Base-by-base conservation (phyloP, 2,329 filamentous ascomycete genomes). In the Dactylellina drechsleri region DNA sequence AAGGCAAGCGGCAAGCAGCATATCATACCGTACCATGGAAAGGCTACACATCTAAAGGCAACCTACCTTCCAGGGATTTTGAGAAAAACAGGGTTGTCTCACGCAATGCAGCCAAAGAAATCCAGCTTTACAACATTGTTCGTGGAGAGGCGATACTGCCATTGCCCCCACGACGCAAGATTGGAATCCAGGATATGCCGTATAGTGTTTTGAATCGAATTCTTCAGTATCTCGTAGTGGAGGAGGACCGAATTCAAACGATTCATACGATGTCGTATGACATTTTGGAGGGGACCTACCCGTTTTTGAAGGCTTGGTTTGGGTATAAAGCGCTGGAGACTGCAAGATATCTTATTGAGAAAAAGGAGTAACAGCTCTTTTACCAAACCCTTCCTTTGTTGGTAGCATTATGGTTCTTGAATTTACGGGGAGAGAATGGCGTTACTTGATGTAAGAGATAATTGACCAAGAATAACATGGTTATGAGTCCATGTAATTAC, bases 261-360 rank as follows among this genome's bases (percentile, higher is more conserved):
- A 26, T 8, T 10, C 31, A 16, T 57, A 16, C 10, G n/a, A 40
- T 40, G 26, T 26, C 50, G 3, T 57, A n/a, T 57, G 15, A 16
- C 43, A 7, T 53, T 58, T 53, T 67, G 18, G 10, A 23, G 23
- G 54, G 26, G 10, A 41, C 41, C 1, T 67, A 67, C 52, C 1
- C 13, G 8, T 53, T 67, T 43, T 43, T 53, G 31, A 67, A 58
- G 45, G 64, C 64, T 18, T 66, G 62, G 62, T 52, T 58, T 58
- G 53, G 62, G 10, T 16, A 58, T 7, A 28, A 59, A 31, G 16
- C 64, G 0, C 31, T 26, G 15, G 26, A 12, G 13, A 16, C 8
- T 28, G 43, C 64, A 13, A 31, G 26, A 15, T 40, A 40, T 23
- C 23, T 13, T 40, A 26, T 10, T 40, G 15, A 57, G n/a, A 18